Evolutionary conservation across 163 green algal species (phyloP).

Genomic region (Scenedesmus sp.): DNA sequence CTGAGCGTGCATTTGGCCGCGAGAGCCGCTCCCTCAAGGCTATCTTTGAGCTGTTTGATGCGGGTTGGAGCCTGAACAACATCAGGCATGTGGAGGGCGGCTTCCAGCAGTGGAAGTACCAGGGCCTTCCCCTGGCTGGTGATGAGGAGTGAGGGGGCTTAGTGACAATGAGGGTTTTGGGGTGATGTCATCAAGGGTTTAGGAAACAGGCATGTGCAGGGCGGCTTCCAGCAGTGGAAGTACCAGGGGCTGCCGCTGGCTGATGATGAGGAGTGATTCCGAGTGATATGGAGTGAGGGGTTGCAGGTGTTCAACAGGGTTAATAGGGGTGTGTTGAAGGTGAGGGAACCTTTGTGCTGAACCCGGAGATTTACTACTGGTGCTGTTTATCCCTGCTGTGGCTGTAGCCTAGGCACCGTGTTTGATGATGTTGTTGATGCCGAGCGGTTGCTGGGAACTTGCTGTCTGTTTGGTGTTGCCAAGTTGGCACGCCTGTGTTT

Average conservation of each 20-base stretch:
- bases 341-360: too few relatives aligned
- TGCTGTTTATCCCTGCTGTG: too few relatives aligned
- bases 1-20: constrained; percentile 52
- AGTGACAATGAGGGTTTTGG: not conserved
- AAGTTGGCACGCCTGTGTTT: too few relatives aligned
- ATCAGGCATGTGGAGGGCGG: constrained; percentile 82
- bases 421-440: too few relatives aligned
- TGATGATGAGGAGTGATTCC: constrained; percentile 24
- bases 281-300: too few relatives aligned
- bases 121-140: constrained; percentile 64
- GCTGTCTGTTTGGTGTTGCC: too few relatives aligned
- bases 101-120: constrained; percentile 76
- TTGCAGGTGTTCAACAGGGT: too few relatives aligned
- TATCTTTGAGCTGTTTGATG: constrained; percentile 82
- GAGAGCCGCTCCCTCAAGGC: constrained; percentile 88
- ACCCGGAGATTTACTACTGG: too few relatives aligned
- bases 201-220: constrained; percentile 71
- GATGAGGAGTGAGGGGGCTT: constrained; percentile 10
- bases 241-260: constrained; percentile 68
- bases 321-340: too few relatives aligned
- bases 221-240: constrained; percentile 79
- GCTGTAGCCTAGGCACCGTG: too few relatives aligned
- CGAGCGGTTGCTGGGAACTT: too few relatives aligned
- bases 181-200: too few relatives aligned
- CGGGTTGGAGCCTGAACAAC: constrained; percentile 55